Conservation (phyloP, 257 asterid species). For the Jaltomata sinuosa region DNA sequence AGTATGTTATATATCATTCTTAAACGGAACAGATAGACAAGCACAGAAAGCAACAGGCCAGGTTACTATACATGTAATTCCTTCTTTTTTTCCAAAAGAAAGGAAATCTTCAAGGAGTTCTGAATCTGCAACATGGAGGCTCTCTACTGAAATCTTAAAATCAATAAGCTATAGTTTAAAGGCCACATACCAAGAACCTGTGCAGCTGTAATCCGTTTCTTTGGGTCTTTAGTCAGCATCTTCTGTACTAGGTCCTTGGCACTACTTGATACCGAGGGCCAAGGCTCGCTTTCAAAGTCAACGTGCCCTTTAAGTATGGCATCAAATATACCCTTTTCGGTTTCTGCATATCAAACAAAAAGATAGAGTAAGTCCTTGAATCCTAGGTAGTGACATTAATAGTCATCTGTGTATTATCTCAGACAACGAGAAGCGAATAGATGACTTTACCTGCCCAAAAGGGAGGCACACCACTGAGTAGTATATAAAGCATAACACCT, state of each 20-base stretch:
- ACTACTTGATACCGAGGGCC: constrained; percentile 62
- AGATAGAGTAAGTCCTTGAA: not conserved
- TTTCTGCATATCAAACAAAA: constrained; percentile 28
- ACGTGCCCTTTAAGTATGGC: constrained; percentile 48
- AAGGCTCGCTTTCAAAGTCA: constrained; percentile 62
- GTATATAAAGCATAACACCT: constrained; percentile 74
- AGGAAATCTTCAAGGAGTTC: not conserved
- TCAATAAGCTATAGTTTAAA: not conserved
- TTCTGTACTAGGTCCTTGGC: constrained; percentile 71
- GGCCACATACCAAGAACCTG: constrained; percentile 62
- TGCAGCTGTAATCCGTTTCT: constrained; percentile 62
- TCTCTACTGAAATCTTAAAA: not conserved
- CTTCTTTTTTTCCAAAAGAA: not conserved
- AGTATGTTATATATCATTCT: not conserved
- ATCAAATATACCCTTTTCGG: constrained; percentile 66
- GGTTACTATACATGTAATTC: not conserved
- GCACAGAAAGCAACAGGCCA: not conserved
- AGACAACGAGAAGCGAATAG: not conserved
- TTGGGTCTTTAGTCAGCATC: constrained; percentile 63
- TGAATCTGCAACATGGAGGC: not conserved
- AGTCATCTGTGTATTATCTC: not conserved
- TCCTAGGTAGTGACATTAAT: not conserved
- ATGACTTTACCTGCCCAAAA: constrained; percentile 67
- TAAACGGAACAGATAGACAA: not conserved
- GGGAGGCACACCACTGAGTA: constrained; percentile 85